Percentiles rank a stretch among this genome's conserved stretches.
These are phyloP conservation scores for Cenchrus purpureus DNA, from an alignment of 176 grass and related monocot species.

Conservation along the genomic window DNA sequence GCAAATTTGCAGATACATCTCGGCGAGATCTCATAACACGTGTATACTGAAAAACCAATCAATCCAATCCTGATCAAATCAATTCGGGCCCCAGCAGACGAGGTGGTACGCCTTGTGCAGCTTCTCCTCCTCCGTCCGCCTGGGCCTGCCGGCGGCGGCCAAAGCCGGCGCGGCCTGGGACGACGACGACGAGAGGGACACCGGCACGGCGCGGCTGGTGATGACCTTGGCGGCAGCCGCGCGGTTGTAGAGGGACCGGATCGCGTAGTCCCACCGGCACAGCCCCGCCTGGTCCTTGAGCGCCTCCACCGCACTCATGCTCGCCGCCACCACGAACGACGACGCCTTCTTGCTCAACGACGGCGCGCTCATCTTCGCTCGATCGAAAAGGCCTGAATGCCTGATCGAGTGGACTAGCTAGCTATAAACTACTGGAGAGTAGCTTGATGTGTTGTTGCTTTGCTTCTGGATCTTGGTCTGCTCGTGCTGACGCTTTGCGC, in stretches of 20 bases:
- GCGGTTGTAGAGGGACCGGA: conserved; percentile 51
- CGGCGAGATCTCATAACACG: background rate
- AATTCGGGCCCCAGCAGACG: conserved; percentile 80
- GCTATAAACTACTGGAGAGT: background rate
- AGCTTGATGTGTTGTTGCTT: background rate
- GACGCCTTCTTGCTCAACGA: conserved; percentile 45
- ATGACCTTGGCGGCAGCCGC: conserved; percentile 16
- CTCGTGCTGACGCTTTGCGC: background rate
- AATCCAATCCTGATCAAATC: background rate
- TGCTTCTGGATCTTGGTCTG: conserved; percentile 8
- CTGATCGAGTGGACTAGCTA: background rate
- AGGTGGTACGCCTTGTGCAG: conserved; percentile 68
- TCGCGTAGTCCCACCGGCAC: conserved; percentile 74
- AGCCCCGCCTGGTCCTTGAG: conserved; percentile 80
- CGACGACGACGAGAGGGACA: conserved; percentile 30
- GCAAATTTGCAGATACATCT: too few relatives aligned
- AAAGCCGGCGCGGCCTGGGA: background rate
- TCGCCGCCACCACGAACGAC: conserved; percentile 61
- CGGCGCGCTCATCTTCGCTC: conserved; percentile 35
- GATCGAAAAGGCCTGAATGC: background rate
- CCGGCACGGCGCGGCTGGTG: conserved; percentile 43
- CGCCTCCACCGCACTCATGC: conserved; percentile 68
- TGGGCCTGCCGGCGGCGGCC: conserved; percentile 1
- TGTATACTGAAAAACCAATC: background rate
- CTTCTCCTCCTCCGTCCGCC: conserved; percentile 51